These are phyloP conservation scores for Fraxinus baroniana DNA, from an alignment of 305 asterid genomes.

Conservation along the genomic window DNA sequence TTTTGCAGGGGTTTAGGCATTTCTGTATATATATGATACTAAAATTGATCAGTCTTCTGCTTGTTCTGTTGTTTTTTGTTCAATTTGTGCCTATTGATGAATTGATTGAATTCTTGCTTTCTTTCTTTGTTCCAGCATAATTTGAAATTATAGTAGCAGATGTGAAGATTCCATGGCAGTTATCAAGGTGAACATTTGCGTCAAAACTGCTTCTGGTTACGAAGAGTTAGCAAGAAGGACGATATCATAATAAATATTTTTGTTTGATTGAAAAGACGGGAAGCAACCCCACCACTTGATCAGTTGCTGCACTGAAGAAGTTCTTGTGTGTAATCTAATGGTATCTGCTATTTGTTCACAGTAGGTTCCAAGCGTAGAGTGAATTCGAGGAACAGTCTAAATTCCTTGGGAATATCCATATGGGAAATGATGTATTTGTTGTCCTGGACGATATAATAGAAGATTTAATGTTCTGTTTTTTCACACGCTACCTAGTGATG, in stretches of 20 bases:
- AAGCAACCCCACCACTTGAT: not conserved
- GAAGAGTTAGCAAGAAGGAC: not conserved
- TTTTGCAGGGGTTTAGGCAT: too few species aligned
- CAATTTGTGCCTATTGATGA: not conserved
- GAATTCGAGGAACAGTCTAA: not conserved
- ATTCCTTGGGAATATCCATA: not conserved
- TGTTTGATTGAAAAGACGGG: not conserved
- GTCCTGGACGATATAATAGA: not conserved
- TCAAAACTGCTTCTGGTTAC: not conserved
- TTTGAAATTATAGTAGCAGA: not conserved
- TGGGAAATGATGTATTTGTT: not conserved
- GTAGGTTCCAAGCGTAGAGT: not conserved
- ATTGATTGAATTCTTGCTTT: not conserved
- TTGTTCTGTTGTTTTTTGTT: not conserved
- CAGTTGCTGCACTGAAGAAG: not conserved
- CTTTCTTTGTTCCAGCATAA: slow-evolving; percentile 1
- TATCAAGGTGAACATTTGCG: not conserved
- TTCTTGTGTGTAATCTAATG: not conserved
- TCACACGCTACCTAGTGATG: not conserved
- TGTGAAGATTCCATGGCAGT: not conserved
- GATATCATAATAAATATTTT: not conserved
- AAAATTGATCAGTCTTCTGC: not conserved
- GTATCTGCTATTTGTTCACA: not conserved
- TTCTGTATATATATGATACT: not conserved
- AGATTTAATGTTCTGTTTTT: not conserved